Base-by-base conservation (phyloP, 2,329 filamentous ascomycete species). In the Grosmannia clavigera region DNA sequence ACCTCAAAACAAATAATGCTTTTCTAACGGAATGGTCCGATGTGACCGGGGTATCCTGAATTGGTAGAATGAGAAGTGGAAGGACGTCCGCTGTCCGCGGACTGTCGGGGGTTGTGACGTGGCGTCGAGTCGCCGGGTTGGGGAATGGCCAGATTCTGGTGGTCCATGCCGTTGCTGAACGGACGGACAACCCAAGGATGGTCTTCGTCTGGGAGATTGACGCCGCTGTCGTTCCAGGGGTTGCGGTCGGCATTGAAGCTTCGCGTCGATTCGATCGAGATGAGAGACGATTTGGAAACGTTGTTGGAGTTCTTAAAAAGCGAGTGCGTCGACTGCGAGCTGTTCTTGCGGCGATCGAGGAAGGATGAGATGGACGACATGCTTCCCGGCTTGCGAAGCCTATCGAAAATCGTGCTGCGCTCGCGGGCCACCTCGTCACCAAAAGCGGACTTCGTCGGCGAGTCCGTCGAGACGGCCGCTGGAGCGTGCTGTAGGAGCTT, bases 331-430 rank as follows among this genome's bases (percentile, higher is more conserved):
- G 90, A 90, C 67, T 91, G 88, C 52, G 87, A 88, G 74, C 89
- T 90, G 74, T 96, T 96, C 84, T 96, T 96, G 76, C 94, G 88
- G 66, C 92, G 84, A 68, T 92, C 92, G 68, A 97, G 85, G 74
- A 96, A 96, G n/a, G 92, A 95, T 48, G 91, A 90, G 73, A 96
- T 90, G 14, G 90, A 94, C 4, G 90, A 90, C 81, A 95, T 95
- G 78, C 90, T 94, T 65, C 90, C 90, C 25, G 92, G 92, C 78
- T 96, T 96, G 68, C 92, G 87, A 59, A 97, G 87, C 67, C 92
- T 87, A 73, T 96, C 92, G 66, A 97, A 91, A 68, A 97, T 90
- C 64, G 81, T 83, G 71, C 88, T 85, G 60, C 88, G 86, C 72
- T 95, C 90, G 60, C 86, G 84, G 61, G 84, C 83, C 67, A 90